Evolutionary conservation across 225 moss, liverwort and hornwort genomes (phyloP).

Genomic region (Asterella californica): DNA sequence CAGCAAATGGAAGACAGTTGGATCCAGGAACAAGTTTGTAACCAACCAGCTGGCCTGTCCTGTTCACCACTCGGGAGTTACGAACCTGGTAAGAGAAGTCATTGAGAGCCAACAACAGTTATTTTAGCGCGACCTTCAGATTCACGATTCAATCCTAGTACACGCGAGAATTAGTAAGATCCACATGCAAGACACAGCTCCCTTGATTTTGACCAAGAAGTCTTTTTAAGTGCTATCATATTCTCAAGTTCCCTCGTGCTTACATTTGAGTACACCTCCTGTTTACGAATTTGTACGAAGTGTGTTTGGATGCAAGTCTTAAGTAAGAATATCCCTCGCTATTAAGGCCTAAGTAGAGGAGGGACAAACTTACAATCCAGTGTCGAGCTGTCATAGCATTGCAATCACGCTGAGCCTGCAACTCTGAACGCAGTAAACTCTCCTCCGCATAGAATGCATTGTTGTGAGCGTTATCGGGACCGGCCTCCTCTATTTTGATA

Average conservation of each 20-base stretch:
- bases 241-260: too few relatives aligned
- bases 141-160: background rate
- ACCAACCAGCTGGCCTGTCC: constrained; percentile 88
- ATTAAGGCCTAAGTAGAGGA: background rate
- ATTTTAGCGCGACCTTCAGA: background rate
- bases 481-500: constrained; percentile 81
- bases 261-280: background rate
- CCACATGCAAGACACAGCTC: too few relatives aligned
- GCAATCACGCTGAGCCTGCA: constrained; percentile 89
- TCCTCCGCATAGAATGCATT: constrained; percentile 98
- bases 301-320: background rate
- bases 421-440: constrained; percentile 75
- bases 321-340: background rate
- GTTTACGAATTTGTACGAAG: background rate
- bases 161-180: too few relatives aligned
- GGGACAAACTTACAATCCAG: constrained; percentile 66
- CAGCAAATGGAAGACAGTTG: constrained; percentile 88
- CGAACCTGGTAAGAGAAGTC: constrained; percentile 54
- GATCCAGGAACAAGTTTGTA: constrained; percentile 94
- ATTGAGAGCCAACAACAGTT: background rate
- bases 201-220: too few relatives aligned
- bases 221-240: too few relatives aligned
- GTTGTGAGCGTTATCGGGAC: constrained; percentile 82
- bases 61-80: constrained; percentile 76
- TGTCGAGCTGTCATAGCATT: constrained; percentile 81